A percentile compares a stretch with the other conserved stretches of the same genome.
Evolutionary conservation across 140 eudicot genomes (phyloP).

Genomic region (Anethum foeniculum): DNA sequence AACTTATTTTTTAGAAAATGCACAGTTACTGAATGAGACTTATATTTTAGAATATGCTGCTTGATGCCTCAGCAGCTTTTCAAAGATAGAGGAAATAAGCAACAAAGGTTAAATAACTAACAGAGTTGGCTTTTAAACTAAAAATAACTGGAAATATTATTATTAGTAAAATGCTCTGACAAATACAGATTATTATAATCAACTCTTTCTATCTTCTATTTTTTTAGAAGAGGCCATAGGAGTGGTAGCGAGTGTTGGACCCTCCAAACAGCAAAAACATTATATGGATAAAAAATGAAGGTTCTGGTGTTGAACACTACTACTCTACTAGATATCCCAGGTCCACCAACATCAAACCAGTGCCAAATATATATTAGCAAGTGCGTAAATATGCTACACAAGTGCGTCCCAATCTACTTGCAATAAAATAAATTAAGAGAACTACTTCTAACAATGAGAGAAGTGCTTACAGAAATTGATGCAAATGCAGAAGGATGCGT

Average conservation of each 20-base stretch:
- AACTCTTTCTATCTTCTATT: background rate
- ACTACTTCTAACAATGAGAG: background rate
- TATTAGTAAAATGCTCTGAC: background rate
- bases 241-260: background rate
- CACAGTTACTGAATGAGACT: background rate
- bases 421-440: background rate
- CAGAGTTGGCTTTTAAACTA: background rate
- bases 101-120: background rate
- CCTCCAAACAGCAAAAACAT: background rate
- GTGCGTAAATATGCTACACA: background rate
- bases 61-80: background rate
- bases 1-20: background rate
- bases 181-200: background rate
- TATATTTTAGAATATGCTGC: no score
- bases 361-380: background rate
- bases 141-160: no score
- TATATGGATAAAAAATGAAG: background rate
- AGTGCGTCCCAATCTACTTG: background rate
- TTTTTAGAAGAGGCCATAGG: background rate
- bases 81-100: background rate
- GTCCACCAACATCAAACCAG: background rate
- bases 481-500: constrained; percentile 78
- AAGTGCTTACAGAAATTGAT: constrained; percentile 60
- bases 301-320: background rate
- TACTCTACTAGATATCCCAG: background rate